Evolutionary conservation across 164 flowering plant species (phyloP).

Genomic region (Macadamia tetraphylla): DNA sequence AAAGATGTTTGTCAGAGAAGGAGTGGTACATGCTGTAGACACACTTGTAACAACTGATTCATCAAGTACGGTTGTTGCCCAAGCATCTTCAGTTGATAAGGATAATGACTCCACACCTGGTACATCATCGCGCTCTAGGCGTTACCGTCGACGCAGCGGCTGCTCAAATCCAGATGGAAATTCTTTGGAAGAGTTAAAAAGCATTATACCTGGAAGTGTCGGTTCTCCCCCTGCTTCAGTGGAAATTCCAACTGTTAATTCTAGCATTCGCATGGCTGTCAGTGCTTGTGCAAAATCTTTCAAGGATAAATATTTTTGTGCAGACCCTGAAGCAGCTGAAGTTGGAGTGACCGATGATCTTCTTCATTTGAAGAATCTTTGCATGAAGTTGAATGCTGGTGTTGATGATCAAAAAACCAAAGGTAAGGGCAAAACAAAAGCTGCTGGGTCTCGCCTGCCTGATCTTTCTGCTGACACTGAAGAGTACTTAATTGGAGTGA

Average conservation of each 20-base stretch:
- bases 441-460: slow-evolving; percentile 39
- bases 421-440: slow-evolving; percentile 80
- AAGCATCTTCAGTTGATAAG: slow-evolving; percentile 54
- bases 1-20: slow-evolving; percentile 95
- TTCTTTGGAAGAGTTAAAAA: slow-evolving; percentile 57
- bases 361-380: slow-evolving; percentile 70
- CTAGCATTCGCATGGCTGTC: slow-evolving; percentile 64
- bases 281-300: slow-evolving; percentile 73
- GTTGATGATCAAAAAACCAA: slow-evolving; percentile 64
- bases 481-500: slow-evolving; percentile 55
- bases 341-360: slow-evolving; percentile 89
- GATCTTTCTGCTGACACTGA: slow-evolving; percentile 55
- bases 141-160: slow-evolving; percentile 64
- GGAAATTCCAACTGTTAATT: slow-evolving; percentile 61
- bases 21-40: slow-evolving; percentile 97
- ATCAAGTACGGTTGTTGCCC: slow-evolving; percentile 25
- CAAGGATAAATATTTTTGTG: slow-evolving; percentile 80
- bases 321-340: slow-evolving; percentile 57
- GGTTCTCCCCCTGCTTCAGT: slow-evolving; percentile 55
- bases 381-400: slow-evolving; percentile 58
- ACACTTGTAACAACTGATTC: slow-evolving; percentile 49
- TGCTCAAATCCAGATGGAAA: slow-evolving; percentile 50
- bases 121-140: slow-evolving; percentile 69
- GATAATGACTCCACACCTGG: slow-evolving; percentile 66
- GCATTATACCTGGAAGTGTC: slow-evolving; percentile 34